phyloP scores from a whole-genome alignment of 306 rosid genomes.

The Styphnolobium japonicum region DNA sequence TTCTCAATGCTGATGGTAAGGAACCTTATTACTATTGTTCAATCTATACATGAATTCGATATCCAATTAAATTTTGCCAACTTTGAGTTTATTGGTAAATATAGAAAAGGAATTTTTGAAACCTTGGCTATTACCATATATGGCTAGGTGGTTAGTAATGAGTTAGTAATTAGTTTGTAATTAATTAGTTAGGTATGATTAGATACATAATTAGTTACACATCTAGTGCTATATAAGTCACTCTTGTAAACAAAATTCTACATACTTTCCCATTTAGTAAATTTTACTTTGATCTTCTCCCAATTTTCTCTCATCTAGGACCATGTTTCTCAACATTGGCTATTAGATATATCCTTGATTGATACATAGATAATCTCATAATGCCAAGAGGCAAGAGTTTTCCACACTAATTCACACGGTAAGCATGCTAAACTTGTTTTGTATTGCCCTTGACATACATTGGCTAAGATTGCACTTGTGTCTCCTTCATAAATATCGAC shows the following conservation, averaged over 20 bases:
- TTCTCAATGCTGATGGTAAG: constrained; percentile 54
- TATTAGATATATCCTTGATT: neutral
- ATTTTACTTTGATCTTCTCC: too few relatives aligned
- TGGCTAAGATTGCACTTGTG: neutral
- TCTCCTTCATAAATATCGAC: neutral
- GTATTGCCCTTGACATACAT: too few relatives aligned
- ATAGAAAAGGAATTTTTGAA: neutral
- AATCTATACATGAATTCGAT: constrained; percentile 11
- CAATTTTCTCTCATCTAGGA: too few relatives aligned
- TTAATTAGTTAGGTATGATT: too few relatives aligned
- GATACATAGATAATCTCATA: neutral
- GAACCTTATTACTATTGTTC: neutral
- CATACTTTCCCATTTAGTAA: too few relatives aligned
- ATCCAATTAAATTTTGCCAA: neutral
- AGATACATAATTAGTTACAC: too few relatives aligned
- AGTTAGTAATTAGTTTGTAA: too few relatives aligned
- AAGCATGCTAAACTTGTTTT: neutral
- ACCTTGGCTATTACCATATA: too few relatives aligned
- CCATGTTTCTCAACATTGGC: too few relatives aligned
- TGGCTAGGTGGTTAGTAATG: too few relatives aligned
- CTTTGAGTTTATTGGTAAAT: constrained; percentile 8
- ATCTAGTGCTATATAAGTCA: too few relatives aligned
- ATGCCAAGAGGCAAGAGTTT: constrained; percentile 5
- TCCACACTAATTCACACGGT: neutral
- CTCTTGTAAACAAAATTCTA: too few relatives aligned